These are phyloP conservation scores for Guadua angustifolia DNA, from an alignment of 176 grass and related monocot genomes.

Conservation along the genomic window DNA sequence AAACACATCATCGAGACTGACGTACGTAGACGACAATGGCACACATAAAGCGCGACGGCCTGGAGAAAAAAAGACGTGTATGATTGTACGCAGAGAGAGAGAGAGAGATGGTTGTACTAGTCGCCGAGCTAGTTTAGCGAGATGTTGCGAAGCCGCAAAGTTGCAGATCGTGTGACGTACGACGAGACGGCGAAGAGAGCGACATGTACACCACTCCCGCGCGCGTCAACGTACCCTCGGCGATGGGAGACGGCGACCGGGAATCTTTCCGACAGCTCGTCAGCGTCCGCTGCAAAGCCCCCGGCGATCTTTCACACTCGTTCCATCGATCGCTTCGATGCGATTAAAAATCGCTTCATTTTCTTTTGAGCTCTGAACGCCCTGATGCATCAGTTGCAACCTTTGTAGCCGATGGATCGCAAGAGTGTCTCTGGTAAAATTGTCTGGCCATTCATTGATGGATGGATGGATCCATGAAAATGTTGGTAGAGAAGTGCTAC, in stretches of 20 bases:
- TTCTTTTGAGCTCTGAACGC: background rate
- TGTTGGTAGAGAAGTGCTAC: background rate
- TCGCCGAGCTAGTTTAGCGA: background rate
- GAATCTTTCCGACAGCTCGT: conserved; percentile 43
- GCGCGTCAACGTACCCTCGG: background rate
- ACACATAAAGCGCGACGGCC: conserved; percentile 22
- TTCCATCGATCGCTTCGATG: background rate
- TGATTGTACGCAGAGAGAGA: background rate
- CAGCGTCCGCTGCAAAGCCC: conserved; percentile 42
- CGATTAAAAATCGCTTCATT: background rate
- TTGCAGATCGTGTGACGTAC: background rate
- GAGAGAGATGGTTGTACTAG: background rate
- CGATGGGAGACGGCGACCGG: conserved; percentile 7
- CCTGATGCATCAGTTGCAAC: conserved; percentile 25
- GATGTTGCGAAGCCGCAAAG: conserved; percentile 1
- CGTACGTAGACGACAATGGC: conserved; percentile 4
- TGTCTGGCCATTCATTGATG: background rate
- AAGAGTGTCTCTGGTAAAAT: background rate
- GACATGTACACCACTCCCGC: background rate
- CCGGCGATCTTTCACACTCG: conserved; percentile 39
- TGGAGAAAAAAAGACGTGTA: conserved; percentile 11
- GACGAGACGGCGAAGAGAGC: background rate
- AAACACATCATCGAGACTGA: background rate
- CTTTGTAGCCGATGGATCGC: background rate
- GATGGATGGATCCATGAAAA: background rate